A percentile compares a stretch with the other conserved stretches of the same genome.
These are phyloP conservation scores for Starmera caribaea DNA, from an alignment of 805 yeast genomes.

Conservation along the genomic window DNA sequence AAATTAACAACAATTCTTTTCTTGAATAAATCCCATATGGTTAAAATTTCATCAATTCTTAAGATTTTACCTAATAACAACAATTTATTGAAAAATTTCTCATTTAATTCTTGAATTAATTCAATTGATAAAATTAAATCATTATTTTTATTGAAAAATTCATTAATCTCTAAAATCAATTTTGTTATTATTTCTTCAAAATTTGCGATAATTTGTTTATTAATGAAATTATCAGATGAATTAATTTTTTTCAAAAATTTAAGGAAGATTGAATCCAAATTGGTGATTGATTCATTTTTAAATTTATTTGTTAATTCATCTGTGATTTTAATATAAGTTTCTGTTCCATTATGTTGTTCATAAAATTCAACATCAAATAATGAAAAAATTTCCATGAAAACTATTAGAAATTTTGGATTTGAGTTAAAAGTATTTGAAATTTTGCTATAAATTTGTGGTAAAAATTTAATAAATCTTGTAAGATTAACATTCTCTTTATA, in stretches of 20 bases:
- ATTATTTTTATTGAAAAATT: background rate
- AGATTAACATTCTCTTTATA: slow-evolving; percentile 8
- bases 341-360: slow-evolving; percentile 11
- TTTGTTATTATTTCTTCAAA: slow-evolving; percentile 8
- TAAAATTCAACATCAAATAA: slow-evolving; percentile 11
- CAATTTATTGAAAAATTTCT: slow-evolving; percentile 11
- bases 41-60: slow-evolving; percentile 5
- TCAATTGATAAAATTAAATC: no score
- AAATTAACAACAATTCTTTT: slow-evolving; percentile 3
- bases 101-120: slow-evolving; percentile 3
- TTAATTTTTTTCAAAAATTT: slow-evolving; percentile 1
- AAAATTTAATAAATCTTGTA: slow-evolving; percentile 7
- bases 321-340: slow-evolving; percentile 5
- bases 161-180: slow-evolving; percentile 7
- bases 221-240: slow-evolving; percentile 2
- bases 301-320: slow-evolving; percentile 8
- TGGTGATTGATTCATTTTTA: slow-evolving; percentile 10
- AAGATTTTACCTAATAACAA: slow-evolving; percentile 8
- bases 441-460: slow-evolving; percentile 2
- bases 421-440: slow-evolving; percentile 10
- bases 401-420: slow-evolving; percentile 7
- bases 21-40: slow-evolving; percentile 7
- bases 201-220: slow-evolving; percentile 4
- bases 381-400: slow-evolving; percentile 9
- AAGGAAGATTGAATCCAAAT: slow-evolving; percentile 3